These are phyloP conservation scores for Stachybotrys echinatus DNA, from an alignment of 2,329 filamentous ascomycete species.

Conservation along the genomic window DNA sequence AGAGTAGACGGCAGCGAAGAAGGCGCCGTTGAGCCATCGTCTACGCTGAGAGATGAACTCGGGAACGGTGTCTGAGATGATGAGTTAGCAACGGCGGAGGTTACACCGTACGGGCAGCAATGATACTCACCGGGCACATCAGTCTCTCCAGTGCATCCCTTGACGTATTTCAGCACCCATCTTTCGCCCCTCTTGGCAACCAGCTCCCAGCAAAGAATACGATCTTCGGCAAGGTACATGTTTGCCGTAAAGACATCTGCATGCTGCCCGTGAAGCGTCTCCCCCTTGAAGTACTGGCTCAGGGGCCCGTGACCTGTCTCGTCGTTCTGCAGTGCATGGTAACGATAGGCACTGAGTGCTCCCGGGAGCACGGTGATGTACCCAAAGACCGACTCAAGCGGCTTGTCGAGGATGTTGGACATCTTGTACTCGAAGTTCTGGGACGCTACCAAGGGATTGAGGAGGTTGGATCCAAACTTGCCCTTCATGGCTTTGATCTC, in stretches of 20 bases:
- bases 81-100: constrained; percentile 16
- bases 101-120: neutral
- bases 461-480: constrained; percentile 70
- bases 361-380: constrained; percentile 97
- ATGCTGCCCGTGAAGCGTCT: constrained; percentile 91
- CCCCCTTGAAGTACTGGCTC: constrained; percentile 98
- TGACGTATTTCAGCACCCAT: constrained; percentile 98
- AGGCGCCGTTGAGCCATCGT: constrained; percentile 96
- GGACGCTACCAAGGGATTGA: constrained; percentile 92
- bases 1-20: constrained; percentile 97
- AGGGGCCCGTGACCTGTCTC: constrained; percentile 90
- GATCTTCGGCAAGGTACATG: constrained; percentile 88
- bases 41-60: constrained; percentile 96
- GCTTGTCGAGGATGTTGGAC: constrained; percentile 98
- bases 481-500: constrained; percentile 98
- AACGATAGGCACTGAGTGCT: constrained; percentile 90
- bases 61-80: constrained; percentile 70
- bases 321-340: constrained; percentile 94
- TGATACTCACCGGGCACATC: constrained; percentile 79
- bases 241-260: constrained; percentile 97
- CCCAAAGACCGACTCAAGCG: constrained; percentile 92
- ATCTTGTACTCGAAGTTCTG: constrained; percentile 99
- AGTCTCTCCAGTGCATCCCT: constrained; percentile 92
- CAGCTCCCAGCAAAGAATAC: constrained; percentile 89
- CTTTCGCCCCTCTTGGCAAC: constrained; percentile 91